Percentiles rank a stretch among this genome's conserved stretches.
phyloP scores from a whole-genome alignment of 73 alveolate genomes.

The Blepharisma stoltei region DNA sequence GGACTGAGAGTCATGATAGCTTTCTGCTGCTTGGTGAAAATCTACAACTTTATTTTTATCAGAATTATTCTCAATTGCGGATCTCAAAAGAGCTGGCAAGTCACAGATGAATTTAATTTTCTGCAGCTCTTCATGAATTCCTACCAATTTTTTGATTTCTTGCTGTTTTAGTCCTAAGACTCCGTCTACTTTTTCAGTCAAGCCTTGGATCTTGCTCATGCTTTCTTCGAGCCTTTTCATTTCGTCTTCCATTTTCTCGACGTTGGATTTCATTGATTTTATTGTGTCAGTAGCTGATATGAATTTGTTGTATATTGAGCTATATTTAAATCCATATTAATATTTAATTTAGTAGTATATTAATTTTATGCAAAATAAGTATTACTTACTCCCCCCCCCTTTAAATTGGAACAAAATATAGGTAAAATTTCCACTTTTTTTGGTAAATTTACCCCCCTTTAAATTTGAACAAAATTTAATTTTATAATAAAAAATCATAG shows the following conservation, averaged over 20 bases:
- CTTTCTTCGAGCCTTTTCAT: slow-evolving; percentile 52
- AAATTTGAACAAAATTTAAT: too few species aligned
- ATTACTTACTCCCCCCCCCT: too few species aligned
- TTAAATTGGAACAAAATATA: too few species aligned
- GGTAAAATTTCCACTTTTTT: too few species aligned
- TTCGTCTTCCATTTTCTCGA: slow-evolving; percentile 57
- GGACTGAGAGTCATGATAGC: slow-evolving; percentile 1
- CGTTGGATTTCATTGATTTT: slow-evolving; percentile 56
- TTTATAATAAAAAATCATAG: too few species aligned
- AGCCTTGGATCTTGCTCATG: slow-evolving; percentile 34
- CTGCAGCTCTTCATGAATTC: slow-evolving; percentile 13
- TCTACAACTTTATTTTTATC: background rate
- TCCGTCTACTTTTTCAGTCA: background rate
- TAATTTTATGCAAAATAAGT: too few species aligned
- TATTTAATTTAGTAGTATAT: too few species aligned
- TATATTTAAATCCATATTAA: too few species aligned
- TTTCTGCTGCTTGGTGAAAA: background rate
- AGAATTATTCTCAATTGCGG: slow-evolving; percentile 14
- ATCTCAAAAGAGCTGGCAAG: slow-evolving; percentile 1
- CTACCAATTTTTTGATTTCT: slow-evolving; percentile 10
- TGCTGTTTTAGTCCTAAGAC: background rate
- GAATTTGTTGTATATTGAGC: slow-evolving; percentile 60
- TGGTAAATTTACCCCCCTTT: too few species aligned
- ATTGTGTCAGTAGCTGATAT: slow-evolving; percentile 68
- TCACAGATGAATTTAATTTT: slow-evolving; percentile 27